phyloP scores from a whole-genome alignment of 495 filamentous ascomycete species.

The Xylaria curta region DNA sequence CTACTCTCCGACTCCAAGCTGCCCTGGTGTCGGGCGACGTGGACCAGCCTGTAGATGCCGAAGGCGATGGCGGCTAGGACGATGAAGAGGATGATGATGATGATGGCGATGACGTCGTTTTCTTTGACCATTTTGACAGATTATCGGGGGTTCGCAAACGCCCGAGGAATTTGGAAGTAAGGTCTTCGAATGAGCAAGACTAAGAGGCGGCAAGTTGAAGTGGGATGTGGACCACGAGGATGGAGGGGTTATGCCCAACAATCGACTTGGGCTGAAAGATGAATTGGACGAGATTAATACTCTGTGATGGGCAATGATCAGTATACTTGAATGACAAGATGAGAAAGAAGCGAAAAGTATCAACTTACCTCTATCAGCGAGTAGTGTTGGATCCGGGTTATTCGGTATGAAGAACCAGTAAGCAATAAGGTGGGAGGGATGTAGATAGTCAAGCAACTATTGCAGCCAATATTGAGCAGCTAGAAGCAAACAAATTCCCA shows the following conservation, averaged over 20 bases:
- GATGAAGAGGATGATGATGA: slow-evolving; percentile 81
- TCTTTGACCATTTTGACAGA: slow-evolving; percentile 60
- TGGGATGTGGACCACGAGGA: neutral
- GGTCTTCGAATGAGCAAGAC: neutral
- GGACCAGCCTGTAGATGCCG: slow-evolving; percentile 68
- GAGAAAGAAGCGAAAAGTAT: neutral
- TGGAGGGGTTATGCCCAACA: neutral
- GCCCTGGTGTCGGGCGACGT: slow-evolving; percentile 52
- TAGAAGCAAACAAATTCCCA: neutral
- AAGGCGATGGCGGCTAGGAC: slow-evolving; percentile 72
- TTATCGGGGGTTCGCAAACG: slow-evolving; percentile 8
- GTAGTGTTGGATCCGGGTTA: neutral
- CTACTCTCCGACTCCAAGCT: slow-evolving; percentile 30
- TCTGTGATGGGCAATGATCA: neutral
- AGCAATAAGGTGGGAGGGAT: neutral
- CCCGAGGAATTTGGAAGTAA: neutral
- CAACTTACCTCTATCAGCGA: slow-evolving; percentile 1
- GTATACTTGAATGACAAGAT: neutral
- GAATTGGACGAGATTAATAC: neutral
- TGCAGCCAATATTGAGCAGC: neutral
- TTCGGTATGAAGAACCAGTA: neutral
- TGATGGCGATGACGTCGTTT: slow-evolving; percentile 83
- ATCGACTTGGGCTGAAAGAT: neutral
- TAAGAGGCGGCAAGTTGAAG: neutral
- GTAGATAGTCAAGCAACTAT: neutral